Conservation (phyloP, 139 green algal species). For the Gonium pectorale region DNA sequence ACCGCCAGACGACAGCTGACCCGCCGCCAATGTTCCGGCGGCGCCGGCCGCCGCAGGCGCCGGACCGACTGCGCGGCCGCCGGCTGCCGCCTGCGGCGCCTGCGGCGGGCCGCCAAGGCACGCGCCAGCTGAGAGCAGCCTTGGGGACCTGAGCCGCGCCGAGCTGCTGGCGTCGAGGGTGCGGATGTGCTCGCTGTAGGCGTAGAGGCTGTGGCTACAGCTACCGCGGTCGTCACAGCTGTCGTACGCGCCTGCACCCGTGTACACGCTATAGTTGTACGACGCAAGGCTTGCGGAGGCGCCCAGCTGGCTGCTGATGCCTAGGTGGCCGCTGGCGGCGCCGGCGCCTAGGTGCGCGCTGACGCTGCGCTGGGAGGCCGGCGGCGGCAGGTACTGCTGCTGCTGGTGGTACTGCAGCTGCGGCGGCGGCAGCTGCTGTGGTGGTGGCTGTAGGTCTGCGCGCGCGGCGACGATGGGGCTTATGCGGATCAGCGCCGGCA, state of each 20-base stretch:
- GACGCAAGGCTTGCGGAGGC: conserved; percentile 9
- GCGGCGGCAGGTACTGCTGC: background rate
- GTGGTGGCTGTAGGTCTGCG: too few species aligned
- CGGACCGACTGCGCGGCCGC: too few species aligned
- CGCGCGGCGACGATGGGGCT: too few species aligned
- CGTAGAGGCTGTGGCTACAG: conserved; percentile 10
- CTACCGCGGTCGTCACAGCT: conserved; percentile 7
- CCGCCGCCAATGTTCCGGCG: background rate
- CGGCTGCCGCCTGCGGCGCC: background rate
- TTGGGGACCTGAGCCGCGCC: background rate
- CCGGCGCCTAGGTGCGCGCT: too few species aligned
- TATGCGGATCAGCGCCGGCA: too few species aligned
- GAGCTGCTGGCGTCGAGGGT: background rate
- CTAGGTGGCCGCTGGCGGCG: background rate
- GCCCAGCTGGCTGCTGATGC: conserved; percentile 6
- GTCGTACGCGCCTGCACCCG: background rate
- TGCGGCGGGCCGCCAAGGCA: background rate
- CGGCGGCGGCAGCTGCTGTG: background rate
- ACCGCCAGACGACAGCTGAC: too few species aligned
- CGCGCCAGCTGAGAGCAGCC: too few species aligned
- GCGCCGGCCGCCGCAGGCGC: too few species aligned
- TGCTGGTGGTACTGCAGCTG: background rate
- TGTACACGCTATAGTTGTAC: conserved; percentile 1
- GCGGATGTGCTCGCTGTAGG: background rate
- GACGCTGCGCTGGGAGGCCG: too few species aligned